These are phyloP conservation scores for Auricularia heimuer DNA, from an alignment of 768 basidiomycete genomes.

Conservation along the genomic window DNA sequence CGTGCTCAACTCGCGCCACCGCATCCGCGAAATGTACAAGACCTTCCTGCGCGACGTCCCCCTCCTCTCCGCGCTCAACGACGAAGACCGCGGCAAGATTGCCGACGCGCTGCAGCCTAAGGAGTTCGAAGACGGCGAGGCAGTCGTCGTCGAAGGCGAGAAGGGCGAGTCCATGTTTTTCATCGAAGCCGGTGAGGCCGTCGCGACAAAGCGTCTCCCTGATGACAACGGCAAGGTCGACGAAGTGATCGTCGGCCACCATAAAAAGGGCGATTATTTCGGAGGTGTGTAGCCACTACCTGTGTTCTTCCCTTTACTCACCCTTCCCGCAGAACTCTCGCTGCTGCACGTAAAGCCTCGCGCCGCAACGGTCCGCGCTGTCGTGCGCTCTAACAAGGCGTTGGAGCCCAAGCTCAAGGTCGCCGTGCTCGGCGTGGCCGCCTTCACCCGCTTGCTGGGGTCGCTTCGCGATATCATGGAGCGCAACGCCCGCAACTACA, in stretches of 20 bases:
- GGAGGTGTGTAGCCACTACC: constrained; percentile 55
- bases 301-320: not conserved
- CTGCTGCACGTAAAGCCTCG: constrained; percentile 81
- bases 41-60: constrained; percentile 87
- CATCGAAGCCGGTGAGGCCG: constrained; percentile 87
- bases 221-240: constrained; percentile 46
- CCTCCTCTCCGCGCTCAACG: constrained; percentile 74
- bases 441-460: constrained; percentile 89
- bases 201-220: constrained; percentile 67
- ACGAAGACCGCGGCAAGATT: constrained; percentile 90
- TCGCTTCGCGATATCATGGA: constrained; percentile 91
- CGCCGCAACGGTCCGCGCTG: constrained; percentile 91
- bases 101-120: constrained; percentile 87
- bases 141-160: constrained; percentile 87
- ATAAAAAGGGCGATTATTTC: constrained; percentile 93
- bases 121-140: constrained; percentile 73
- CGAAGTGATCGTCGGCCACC: constrained; percentile 63
- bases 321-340: constrained; percentile 61
- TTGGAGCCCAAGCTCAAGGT: constrained; percentile 67
- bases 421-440: constrained; percentile 83
- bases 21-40: constrained; percentile 92
- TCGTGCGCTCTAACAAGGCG: constrained; percentile 37
- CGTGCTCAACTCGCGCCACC: constrained; percentile 84
- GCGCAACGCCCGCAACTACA: constrained; percentile 43
- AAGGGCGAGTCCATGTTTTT: constrained; percentile 97